Evolutionary conservation across 768 basidiomycete species (phyloP), one percentile per base, ranked within the genome.

Genomic region (Heimioporus sp.): DNA sequence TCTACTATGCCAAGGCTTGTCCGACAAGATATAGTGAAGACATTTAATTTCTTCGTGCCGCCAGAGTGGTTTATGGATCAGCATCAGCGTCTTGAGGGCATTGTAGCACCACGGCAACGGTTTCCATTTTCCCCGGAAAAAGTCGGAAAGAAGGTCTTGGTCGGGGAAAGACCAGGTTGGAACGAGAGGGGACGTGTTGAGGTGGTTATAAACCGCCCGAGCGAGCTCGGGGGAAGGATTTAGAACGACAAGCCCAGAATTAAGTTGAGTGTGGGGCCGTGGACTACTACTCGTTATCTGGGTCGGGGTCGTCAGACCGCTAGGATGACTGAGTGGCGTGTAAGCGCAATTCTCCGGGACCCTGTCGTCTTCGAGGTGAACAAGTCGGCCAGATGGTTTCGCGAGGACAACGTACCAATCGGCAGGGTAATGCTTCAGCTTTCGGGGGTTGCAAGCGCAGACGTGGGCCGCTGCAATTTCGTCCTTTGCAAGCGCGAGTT

Each of bases 391-490:
- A 17, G 39, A 20, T 11, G 34, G 5, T 24, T 4, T 30, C n/a
- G 30, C 35, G n/a, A 49, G 43, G 37, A 6, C 28, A 34, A 44
- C 74, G 65, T 46, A 79, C 97, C 96, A 99, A 65, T 97, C 93
- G 4, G 70, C 61, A 9, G 96, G 96, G 71, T 99, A 99, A 67
- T 95, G 91, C 3, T 76, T 54, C 17, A 96, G 66, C 64, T 83
- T 86, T 36, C 84, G 80, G 8, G 95, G 96, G 69, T 99, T 99
- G 73, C 96, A 99, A 4, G 93, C 85, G 64, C 96, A 99, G 13
- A 84, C 94, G 58, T 96, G 95, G 0, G 76, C 80, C 1, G 93
- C 94, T 6, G 92, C 94, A 51, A 98, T 94, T 69, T 86, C 83
- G 55, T 85, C 90, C 17, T 67, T 52, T 2, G 76, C 77, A 5